Percentiles rank a stretch among this genome's conserved stretches.
These are phyloP conservation scores for Candida glaebosa DNA, from an alignment of 805 yeast genomes.

Conservation along the genomic window DNA sequence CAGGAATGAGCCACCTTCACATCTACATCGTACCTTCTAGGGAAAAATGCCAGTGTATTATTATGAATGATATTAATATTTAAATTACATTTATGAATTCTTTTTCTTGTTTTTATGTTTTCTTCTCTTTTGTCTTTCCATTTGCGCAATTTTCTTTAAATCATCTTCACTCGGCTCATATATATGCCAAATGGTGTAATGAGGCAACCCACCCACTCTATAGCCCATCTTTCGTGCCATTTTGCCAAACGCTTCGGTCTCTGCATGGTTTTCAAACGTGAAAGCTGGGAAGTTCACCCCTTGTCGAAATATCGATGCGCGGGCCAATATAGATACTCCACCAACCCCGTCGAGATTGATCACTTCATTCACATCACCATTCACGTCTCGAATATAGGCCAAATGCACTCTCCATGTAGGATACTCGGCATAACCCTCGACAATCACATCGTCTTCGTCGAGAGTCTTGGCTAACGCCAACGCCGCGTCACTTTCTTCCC, in stretches of 20 bases:
- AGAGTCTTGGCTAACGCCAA: conserved; percentile 59
- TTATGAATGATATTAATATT: neutral
- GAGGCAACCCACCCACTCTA: conserved; percentile 83
- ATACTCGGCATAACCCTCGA: conserved; percentile 83
- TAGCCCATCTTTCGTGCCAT: conserved; percentile 77
- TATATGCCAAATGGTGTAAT: conserved; percentile 87
- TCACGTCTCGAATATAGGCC: conserved; percentile 62
- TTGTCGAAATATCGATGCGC: conserved; percentile 68
- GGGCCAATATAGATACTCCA: conserved; percentile 77
- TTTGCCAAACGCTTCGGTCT: conserved; percentile 84
- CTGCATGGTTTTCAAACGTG: conserved; percentile 81
- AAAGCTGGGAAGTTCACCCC: conserved; percentile 87
- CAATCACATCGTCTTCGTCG: conserved; percentile 81
- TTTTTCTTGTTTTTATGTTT: conserved; percentile 12
- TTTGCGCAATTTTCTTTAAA: conserved; percentile 60
- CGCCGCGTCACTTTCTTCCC: conserved; percentile 88
- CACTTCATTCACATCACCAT: conserved; percentile 61
- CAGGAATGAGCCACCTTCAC: no score
- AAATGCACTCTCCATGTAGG: conserved; percentile 84
- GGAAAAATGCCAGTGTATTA: neutral
- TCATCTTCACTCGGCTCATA: conserved; percentile 89
- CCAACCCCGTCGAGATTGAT: conserved; percentile 81
- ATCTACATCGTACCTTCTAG: no score
- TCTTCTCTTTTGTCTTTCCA: conserved; percentile 65
- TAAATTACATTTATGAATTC: neutral